Evolutionary conservation across 2,329 filamentous ascomycete species (phyloP), one percentile per base, ranked within the genome.

Genomic region (Simplicillium sp.): DNA sequence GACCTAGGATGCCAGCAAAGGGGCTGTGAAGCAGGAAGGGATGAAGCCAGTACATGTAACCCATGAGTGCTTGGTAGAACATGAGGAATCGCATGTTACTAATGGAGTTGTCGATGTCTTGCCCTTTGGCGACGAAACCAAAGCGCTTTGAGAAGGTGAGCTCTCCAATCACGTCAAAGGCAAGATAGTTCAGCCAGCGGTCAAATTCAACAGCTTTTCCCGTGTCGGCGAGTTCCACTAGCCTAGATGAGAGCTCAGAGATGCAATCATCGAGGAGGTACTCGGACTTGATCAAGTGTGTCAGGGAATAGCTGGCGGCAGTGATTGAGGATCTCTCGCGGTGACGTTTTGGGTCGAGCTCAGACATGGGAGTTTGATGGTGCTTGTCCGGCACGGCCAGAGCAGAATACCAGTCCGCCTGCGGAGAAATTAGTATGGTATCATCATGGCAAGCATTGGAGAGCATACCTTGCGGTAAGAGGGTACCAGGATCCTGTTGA

Each of bases 61-160:
- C 35, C 35, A 37, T 37, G 35, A 37, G 35, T n/a, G 35, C 35
- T 13, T 37, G 35, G 35, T 37, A 37, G 17, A 37, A 37, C 35
- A 37, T 37, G 35, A 37, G 35, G 35, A 37, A 37, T n/a, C 35
- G 35, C 35, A 37, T 37, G 35, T 37, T 37, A 17, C 20, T 17
- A 14, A 37, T 37, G 13, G 35, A 37, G 14, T 37, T 37, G 35
- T 37, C 35, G 11, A 14, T 36, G 7, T 25, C 20, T 25, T 25
- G 20, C 20, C 20, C 20, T 25, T 25, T 25, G 9, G 20, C 20
- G 20, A 25, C 20, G 9, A 25, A 25, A 6, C 20, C 20, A 9
- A 25, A 25, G 9, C 20, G 20, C 20, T 25, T 25, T 5, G 20
- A 25, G 20, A 25, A 25, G 20, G 20, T 25, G 9, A 25, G 20